Percentiles rank a stretch among this genome's conserved stretches.
Evolutionary conservation across 345 rosid genomes (phyloP).

Genomic region (Geranium brycei): DNA sequence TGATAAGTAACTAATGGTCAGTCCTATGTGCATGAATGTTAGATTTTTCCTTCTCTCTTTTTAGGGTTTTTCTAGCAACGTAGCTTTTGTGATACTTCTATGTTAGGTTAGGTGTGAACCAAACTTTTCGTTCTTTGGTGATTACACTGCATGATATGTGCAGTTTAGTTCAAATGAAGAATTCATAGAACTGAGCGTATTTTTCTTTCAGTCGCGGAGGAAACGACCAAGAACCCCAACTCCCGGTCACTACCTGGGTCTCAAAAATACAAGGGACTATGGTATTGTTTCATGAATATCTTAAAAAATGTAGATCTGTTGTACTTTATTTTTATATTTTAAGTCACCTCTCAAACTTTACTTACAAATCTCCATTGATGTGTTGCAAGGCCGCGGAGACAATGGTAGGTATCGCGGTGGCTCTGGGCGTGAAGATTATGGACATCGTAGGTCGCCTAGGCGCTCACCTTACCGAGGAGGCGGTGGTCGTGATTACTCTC

Average conservation of each 20-base stretch:
- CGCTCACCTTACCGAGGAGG: constrained; percentile 57
- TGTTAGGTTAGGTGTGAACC: too few species aligned
- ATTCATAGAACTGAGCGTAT: constrained; percentile 4
- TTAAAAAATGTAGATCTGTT: not conserved
- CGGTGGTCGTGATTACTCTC: constrained; percentile 51
- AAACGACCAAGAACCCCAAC: constrained; percentile 97
- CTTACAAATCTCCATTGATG: not conserved
- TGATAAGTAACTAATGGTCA: constrained; percentile 14
- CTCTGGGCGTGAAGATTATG: constrained; percentile 15
- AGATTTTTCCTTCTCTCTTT: constrained; percentile 3
- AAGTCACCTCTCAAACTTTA: not conserved
- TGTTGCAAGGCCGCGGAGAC: constrained; percentile 33
- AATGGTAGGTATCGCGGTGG: constrained; percentile 45
- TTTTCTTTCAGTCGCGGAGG: constrained; percentile 69
- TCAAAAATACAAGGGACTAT: constrained; percentile 64
- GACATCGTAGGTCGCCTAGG: constrained; percentile 54
- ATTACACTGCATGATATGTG: constrained; percentile 1
- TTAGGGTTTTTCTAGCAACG: constrained; percentile 2
- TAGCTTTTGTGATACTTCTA: not conserved
- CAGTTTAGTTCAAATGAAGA: not conserved
- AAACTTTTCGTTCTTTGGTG: too few species aligned
- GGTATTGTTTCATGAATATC: constrained; percentile 28
- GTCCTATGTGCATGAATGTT: constrained; percentile 1
- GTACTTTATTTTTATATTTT: not conserved
- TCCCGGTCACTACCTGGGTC: constrained; percentile 96